phyloP scores from a whole-genome alignment of 2,329 filamentous ascomycete species.

The Thielaviopsis ethacetica region DNA sequence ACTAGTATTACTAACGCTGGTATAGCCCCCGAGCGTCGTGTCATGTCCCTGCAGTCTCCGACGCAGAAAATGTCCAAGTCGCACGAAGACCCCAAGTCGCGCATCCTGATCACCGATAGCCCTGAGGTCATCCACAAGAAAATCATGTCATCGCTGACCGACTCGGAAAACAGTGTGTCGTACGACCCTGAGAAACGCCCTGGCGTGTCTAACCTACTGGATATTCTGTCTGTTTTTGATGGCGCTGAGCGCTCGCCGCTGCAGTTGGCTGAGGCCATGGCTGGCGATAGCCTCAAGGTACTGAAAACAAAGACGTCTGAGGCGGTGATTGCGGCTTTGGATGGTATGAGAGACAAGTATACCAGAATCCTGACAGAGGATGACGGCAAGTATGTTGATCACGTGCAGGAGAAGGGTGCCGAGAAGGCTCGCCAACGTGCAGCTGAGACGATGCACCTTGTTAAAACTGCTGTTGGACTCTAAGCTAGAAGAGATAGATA shows the following conservation, averaged over 20 bases:
- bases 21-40: constrained; percentile 57
- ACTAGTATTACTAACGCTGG: constrained; percentile 5
- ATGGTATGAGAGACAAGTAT: constrained; percentile 40
- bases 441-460: constrained; percentile 35
- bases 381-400: constrained; percentile 35
- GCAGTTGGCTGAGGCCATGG: constrained; percentile 25
- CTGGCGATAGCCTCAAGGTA: constrained; percentile 21
- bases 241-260: constrained; percentile 22
- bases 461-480: constrained; percentile 35
- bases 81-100: constrained; percentile 49
- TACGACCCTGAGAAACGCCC: constrained; percentile 58
- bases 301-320: constrained; percentile 40
- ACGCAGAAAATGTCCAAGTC: constrained; percentile 91
- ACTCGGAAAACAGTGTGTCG: constrained; percentile 47
- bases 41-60: constrained; percentile 80
- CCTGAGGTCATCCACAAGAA: constrained; percentile 49
- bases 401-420: constrained; percentile 41
- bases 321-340: constrained; percentile 35
- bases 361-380: constrained; percentile 29
- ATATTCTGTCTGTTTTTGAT: constrained; percentile 60
- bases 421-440: constrained; percentile 46
- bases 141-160: constrained; percentile 59
- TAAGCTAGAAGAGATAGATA: constrained; percentile 12
- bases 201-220: constrained; percentile 74
- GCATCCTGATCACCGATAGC: constrained; percentile 68